Evolutionary conservation across 129 eudicot genomes (phyloP).

Genomic region (Pulicaria dysenterica): DNA sequence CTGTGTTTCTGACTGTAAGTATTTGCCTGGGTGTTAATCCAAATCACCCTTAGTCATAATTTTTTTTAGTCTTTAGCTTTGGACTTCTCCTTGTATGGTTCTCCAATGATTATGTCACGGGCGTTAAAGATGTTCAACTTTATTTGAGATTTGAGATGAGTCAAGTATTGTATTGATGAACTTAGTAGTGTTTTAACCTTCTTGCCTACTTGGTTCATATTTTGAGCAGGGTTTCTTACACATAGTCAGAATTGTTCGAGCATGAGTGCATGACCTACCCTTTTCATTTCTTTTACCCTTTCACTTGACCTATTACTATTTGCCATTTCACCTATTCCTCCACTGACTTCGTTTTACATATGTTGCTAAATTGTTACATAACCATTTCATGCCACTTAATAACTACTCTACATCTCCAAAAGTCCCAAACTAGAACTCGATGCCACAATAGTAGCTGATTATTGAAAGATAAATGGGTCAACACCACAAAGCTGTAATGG

Average conservation of each 20-base stretch:
- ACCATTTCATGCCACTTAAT: constrained; percentile 18
- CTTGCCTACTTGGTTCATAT: not conserved
- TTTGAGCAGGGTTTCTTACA: constrained; percentile 8
- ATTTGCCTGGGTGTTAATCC: not conserved
- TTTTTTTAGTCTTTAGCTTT: constrained; percentile 12
- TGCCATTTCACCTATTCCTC: not conserved
- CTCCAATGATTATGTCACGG: not conserved
- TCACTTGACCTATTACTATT: not conserved
- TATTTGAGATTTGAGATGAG: not conserved
- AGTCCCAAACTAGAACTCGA: constrained; percentile 3
- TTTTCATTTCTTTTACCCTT: not conserved
- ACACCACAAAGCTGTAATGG: constrained; percentile 10
- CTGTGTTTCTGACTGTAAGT: not conserved
- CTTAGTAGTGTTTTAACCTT: not conserved
- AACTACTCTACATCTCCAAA: constrained; percentile 3
- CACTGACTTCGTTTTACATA: not conserved
- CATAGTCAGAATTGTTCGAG: not conserved
- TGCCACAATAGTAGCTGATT: not conserved
- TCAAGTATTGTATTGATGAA: not conserved
- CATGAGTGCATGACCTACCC: not conserved
- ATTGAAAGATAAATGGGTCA: not conserved
- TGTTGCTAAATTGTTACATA: not conserved
- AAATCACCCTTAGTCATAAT: constrained; percentile 9
- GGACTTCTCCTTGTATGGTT: not conserved
- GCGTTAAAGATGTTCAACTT: not conserved